phyloP scores from a whole-genome alignment of 306 rosid species.

The barrel medic (Medicago truncatula) region DNA sequence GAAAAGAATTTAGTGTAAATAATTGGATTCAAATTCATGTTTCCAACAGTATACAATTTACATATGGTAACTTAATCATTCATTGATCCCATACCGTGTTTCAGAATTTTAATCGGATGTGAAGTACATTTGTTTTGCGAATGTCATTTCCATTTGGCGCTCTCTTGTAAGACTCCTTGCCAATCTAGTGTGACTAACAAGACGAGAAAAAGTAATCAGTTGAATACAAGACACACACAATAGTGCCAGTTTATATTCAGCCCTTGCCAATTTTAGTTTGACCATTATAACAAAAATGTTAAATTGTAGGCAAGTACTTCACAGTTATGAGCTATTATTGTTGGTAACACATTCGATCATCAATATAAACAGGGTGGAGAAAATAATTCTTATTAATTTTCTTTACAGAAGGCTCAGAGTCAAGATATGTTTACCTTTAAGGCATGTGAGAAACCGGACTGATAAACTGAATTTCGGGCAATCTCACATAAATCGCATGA shows the following conservation, averaged over 20 bases:
- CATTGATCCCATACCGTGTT: conserved; percentile 61
- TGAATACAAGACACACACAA: conserved; percentile 41
- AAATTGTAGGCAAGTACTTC: conserved; percentile 1
- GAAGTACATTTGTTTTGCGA: conserved; percentile 91
- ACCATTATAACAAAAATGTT: neutral
- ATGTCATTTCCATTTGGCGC: conserved; percentile 91
- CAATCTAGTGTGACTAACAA: conserved; percentile 93
- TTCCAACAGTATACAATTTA: conserved; percentile 14
- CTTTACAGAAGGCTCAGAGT: conserved; percentile 9
- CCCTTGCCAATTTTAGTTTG: neutral
- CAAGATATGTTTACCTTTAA: conserved; percentile 65
- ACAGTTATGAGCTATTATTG: conserved; percentile 20
- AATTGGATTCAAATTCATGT: neutral
- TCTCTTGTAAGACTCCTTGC: conserved; percentile 77
- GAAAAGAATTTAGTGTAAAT: conserved; percentile 5
- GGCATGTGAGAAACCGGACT: conserved; percentile 94
- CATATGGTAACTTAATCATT: conserved; percentile 5
- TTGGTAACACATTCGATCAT: conserved; percentile 2
- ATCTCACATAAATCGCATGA: conserved; percentile 94
- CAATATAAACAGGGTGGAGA: neutral
- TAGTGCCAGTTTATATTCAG: no score
- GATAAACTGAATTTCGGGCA: conserved; percentile 96
- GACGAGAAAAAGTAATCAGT: conserved; percentile 36
- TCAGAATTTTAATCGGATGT: conserved; percentile 89
- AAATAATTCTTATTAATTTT: neutral